A percentile compares a stretch with the other conserved stretches of the same genome.
Evolutionary conservation across 331 rosid species (phyloP).

Genomic region (Erythrophleum ivorense): DNA sequence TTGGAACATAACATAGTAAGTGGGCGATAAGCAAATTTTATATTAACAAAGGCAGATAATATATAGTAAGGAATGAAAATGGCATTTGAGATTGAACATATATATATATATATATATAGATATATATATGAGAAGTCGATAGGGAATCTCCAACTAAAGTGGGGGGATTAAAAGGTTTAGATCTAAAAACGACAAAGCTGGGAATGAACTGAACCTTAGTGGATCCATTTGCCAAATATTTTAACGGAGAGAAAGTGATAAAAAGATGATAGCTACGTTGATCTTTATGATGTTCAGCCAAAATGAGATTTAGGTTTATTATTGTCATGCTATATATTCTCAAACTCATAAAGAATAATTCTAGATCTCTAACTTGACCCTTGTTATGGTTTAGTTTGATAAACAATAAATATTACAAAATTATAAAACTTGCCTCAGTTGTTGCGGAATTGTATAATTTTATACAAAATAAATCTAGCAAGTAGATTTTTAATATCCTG

Average conservation of each 20-base stretch:
- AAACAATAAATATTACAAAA: no score
- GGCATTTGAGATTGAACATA: conserved; percentile 28
- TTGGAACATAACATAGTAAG: background rate
- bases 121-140: conserved; percentile 34
- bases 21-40: conserved; percentile 31
- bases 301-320: background rate
- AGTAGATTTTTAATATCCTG: no score
- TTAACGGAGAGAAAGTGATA: no score
- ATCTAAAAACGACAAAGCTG: conserved; percentile 11
- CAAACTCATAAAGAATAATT: no score
- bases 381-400: no score
- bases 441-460: no score
- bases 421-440: no score
- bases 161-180: conserved; percentile 9
- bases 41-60: background rate
- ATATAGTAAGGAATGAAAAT: conserved; percentile 22
- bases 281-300: background rate
- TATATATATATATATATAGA: no score
- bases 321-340: no score
- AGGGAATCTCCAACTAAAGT: conserved; percentile 54
- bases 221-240: background rate
- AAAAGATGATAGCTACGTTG: conserved; percentile 17
- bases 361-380: no score
- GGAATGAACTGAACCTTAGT: conserved; percentile 37
- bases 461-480: no score